Conservation (phyloP, 768 basidiomycete species). For the Tubosaeta brunneosetosa region DNA sequence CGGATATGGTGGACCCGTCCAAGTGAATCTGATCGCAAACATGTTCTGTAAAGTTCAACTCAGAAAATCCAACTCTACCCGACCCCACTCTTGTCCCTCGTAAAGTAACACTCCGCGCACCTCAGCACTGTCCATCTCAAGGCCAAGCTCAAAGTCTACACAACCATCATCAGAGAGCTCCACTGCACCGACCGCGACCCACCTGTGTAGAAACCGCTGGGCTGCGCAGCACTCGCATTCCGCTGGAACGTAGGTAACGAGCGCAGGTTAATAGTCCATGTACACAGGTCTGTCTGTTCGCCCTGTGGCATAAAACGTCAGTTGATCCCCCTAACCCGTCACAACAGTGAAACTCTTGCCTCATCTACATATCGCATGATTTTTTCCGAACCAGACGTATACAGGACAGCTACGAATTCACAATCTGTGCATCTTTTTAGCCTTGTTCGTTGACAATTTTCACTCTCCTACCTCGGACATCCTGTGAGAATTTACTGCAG, state of each 20-base stretch:
- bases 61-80: conserved; percentile 58
- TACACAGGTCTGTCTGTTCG: conserved; percentile 68
- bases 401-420: conserved; percentile 76
- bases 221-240: conserved; percentile 52
- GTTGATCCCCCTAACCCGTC: conserved; percentile 11
- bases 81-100: conserved; percentile 76
- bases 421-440: conserved; percentile 46
- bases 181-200: conserved; percentile 15
- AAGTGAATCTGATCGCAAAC: no score
- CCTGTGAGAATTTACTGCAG: conserved; percentile 67
- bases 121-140: conserved; percentile 83
- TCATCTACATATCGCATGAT: conserved; percentile 84
- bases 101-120: conserved; percentile 76
- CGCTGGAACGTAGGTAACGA: conserved; percentile 75
- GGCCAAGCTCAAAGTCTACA: conserved; percentile 76
- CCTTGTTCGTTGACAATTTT: neutral
- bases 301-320: conserved; percentile 41
- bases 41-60: no score
- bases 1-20: conserved; percentile 7
- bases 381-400: conserved; percentile 69
- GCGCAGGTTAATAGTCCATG: conserved; percentile 83
- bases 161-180: neutral
- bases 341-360: conserved; percentile 26
- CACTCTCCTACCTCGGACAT: conserved; percentile 38
- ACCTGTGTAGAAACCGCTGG: conserved; percentile 78